phyloP scores from a whole-genome alignment of 148 eudicot species.

The Spergularia bocconei region DNA sequence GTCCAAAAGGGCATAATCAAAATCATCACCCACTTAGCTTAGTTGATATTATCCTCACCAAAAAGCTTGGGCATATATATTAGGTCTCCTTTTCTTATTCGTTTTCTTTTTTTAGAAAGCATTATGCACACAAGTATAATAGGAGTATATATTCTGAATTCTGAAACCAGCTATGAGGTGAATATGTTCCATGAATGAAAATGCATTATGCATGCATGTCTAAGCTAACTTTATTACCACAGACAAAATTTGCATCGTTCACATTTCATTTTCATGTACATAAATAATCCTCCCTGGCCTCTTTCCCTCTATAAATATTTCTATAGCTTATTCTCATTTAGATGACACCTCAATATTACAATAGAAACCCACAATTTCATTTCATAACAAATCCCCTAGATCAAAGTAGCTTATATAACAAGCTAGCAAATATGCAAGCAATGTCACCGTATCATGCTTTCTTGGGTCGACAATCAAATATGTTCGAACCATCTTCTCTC shows the following conservation, averaged over 20 bases:
- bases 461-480: conserved; percentile 18
- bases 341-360: not conserved
- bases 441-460: conserved; percentile 23
- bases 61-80: too few relatives aligned
- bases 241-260: not conserved
- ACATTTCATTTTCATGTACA: not conserved
- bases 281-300: too few relatives aligned
- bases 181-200: conserved; percentile 1
- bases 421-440: conserved; percentile 19
- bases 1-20: too few relatives aligned
- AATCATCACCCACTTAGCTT: too few relatives aligned
- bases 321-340: not conserved
- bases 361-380: not conserved
- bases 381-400: not conserved
- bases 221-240: not conserved
- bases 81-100: too few relatives aligned
- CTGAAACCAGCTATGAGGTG: not conserved
- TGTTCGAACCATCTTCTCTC: conserved; percentile 36
- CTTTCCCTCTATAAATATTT: conserved; percentile 1
- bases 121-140: too few relatives aligned
- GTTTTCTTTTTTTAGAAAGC: too few relatives aligned
- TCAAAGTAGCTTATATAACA: not conserved
- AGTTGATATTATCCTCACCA: too few relatives aligned
- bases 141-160: too few relatives aligned
- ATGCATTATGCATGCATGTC: not conserved